Conservation (phyloP, 169 alveolate species). For the Cryptosporidium tyzzeri region DNA sequence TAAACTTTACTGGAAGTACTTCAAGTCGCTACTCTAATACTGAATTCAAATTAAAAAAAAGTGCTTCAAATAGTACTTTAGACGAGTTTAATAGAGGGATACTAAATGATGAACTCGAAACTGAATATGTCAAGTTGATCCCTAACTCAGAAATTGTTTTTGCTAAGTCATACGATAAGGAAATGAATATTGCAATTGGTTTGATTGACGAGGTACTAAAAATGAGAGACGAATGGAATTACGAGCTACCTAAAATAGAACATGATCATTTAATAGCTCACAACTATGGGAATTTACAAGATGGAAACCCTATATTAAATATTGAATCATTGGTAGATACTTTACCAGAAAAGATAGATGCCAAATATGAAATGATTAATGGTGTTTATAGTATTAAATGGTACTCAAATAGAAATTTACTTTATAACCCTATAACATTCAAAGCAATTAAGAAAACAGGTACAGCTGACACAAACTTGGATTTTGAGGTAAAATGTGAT, state of each 20-base stretch:
- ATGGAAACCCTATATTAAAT: conserved; percentile 27
- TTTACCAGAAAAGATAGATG: conserved; percentile 39
- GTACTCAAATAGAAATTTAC: conserved; percentile 38
- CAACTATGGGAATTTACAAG: conserved; percentile 40
- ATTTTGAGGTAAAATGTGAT: background rate
- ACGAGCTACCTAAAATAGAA: conserved; percentile 34
- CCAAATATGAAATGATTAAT: conserved; percentile 64
- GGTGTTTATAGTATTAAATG: conserved; percentile 56
- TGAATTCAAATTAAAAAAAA: background rate
- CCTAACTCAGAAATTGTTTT: conserved; percentile 31
- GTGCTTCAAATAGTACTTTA: conserved; percentile 27
- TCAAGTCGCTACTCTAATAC: conserved; percentile 1
- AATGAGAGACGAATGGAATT: conserved; percentile 70
- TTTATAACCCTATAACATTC: conserved; percentile 55
- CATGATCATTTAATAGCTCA: conserved; percentile 21
- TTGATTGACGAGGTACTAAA: conserved; percentile 54
- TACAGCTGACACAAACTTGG: background rate
- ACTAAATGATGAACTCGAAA: conserved; percentile 21
- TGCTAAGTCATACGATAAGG: conserved; percentile 43
- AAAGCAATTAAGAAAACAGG: conserved; percentile 26
- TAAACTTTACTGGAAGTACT: conserved; percentile 7
- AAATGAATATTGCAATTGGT: conserved; percentile 56
- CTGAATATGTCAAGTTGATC: conserved; percentile 45
- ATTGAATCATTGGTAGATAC: conserved; percentile 3
- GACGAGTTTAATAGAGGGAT: background rate